Percentiles rank a stretch among this genome's conserved stretches.
phyloP scores from a whole-genome alignment of 2,329 filamentous ascomycete species.

The Atkinsonella texensis region DNA sequence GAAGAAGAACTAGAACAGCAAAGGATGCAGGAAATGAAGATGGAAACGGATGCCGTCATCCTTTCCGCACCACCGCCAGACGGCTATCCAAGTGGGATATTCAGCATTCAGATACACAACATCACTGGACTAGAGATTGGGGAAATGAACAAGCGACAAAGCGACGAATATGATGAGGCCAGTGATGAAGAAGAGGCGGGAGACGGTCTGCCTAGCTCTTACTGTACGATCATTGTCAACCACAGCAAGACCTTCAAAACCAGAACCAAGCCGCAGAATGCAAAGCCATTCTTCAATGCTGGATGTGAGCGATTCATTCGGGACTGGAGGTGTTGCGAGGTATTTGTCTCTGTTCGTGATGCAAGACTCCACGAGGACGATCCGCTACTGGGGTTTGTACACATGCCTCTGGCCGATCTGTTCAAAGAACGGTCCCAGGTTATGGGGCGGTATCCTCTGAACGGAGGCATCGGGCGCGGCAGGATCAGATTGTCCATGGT shows the following conservation, averaged over 20 bases:
- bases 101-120: constrained; percentile 61
- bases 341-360: constrained; percentile 58
- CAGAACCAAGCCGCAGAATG: constrained; percentile 65
- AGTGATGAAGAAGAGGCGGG: constrained; percentile 47
- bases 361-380: constrained; percentile 58
- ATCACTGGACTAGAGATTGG: constrained; percentile 57
- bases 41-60: constrained; percentile 49
- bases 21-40: constrained; percentile 52
- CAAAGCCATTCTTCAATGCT: constrained; percentile 69
- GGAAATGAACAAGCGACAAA: constrained; percentile 42
- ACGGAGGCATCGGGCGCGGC: constrained; percentile 62
- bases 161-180: constrained; percentile 32
- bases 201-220: constrained; percentile 55
- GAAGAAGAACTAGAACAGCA: constrained; percentile 55
- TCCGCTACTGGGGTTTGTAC: constrained; percentile 56
- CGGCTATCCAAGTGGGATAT: constrained; percentile 51
- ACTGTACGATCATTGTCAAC: constrained; percentile 63
- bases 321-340: constrained; percentile 54
- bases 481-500: constrained; percentile 58
- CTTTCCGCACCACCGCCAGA: constrained; percentile 53
- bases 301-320: constrained; percentile 60
- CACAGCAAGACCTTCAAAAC: constrained; percentile 59
- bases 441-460: constrained; percentile 52
- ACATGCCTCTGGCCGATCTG: constrained; percentile 50
- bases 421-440: constrained; percentile 53